Evolutionary conservation across 2,329 filamentous ascomycete species (phyloP), one percentile per base, ranked within the genome.

Genomic region (Fusarium algeriense): DNA sequence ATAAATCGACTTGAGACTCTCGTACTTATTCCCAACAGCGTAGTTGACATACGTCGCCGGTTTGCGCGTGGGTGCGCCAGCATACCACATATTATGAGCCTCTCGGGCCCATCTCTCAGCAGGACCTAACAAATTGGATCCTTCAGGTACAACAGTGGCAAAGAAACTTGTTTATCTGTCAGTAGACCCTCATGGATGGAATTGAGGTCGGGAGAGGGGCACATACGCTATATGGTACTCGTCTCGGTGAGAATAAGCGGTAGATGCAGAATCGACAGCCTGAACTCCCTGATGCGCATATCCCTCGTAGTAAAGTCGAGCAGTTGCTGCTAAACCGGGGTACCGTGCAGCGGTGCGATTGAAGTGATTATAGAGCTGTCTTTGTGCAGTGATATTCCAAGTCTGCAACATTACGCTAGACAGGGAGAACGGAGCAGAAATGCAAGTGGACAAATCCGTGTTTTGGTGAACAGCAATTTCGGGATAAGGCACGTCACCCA

Each of bases 141-240:
- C 45, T 3, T 48, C 45, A 6, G 45, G 45, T 9, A 48, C 28
- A 3, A 48, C 45, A 3, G 28, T 17, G 5, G 45, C 45, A 10
- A 48, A 48, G 7, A 48, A 48, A 0, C 45, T 48, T 17, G 4
- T 12, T 0, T 3, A 2, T 6, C 9, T 20, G 45, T 48, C 28
- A 48, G 28, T 15, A 46, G 15, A 19, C 13, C 17, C 26, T 23
- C 23, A 5, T 5, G 4, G 4, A 7, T n/a, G 6, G 2, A 23
- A 23, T 1, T 15, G 4, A 8, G 4, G 6, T 19, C 2, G 4
- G 3, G 11, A 19, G 4, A 23, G 23, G 6, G 14, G 19, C 5
- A 11, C 19, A 3, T 32, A 48, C 45, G 45, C 45, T 32, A 48
- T 48, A 48, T 48, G 45, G 17, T 32, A 48, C n/a, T 48, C 28